A percentile compares a stretch with the other conserved stretches of the same genome.
phyloP scores from a whole-genome alignment of 441 rosid species.

The Populus hybrid region DNA sequence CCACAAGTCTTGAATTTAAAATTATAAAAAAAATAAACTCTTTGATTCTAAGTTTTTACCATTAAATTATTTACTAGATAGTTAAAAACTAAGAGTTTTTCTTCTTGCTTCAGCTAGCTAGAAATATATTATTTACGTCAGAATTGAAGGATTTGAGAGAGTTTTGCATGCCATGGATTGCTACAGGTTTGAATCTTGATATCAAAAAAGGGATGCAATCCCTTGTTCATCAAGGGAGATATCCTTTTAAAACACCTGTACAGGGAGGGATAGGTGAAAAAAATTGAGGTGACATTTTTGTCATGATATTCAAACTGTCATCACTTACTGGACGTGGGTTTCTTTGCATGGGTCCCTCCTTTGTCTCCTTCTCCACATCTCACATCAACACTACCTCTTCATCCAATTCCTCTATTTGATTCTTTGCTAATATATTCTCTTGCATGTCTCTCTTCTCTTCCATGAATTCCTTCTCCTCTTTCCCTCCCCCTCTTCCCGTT shows the following conservation, averaged over 20 bases:
- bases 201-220: no score
- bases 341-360: constrained; percentile 28
- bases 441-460: background rate
- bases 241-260: background rate
- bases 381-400: background rate
- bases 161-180: no score
- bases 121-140: no score
- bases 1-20: no score
- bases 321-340: constrained; percentile 22
- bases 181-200: no score
- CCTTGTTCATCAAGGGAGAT: background rate
- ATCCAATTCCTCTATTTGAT: background rate
- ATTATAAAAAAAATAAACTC: no score
- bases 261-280: background rate
- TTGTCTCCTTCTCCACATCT: constrained; percentile 21
- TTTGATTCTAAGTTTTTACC: no score
- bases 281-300: constrained; percentile 20
- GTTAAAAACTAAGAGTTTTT: no score
- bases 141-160: no score
- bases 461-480: background rate
- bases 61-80: no score
- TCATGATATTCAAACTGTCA: constrained; percentile 24
- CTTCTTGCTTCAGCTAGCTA: no score
- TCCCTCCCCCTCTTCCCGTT: background rate
- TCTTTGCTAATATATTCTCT: background rate